Base-by-base conservation (phyloP, 2,329 filamentous ascomycete species). In the Hypoxylon sp. region DNA sequence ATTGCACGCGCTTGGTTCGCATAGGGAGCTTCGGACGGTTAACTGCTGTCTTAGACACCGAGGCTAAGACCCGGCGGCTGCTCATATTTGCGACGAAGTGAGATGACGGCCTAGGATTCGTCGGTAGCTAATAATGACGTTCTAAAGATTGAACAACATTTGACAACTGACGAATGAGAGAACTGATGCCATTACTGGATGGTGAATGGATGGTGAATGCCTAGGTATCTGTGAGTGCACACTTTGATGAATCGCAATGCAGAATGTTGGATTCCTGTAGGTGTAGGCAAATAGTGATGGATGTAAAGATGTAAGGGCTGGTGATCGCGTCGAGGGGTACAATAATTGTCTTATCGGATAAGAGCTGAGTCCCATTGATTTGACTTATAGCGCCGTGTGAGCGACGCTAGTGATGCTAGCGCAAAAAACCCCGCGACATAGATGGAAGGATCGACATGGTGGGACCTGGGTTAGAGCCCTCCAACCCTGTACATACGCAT, bases 291-390 rank as follows among this genome's bases (percentile, higher is more conserved):
- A 20, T 10, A 24, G 10, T 6, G 22, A 28, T 26, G 26, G 24
- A 24, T 30, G 32, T 17, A 41, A 50, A 32, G 30, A 32, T 8
- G 30, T 32, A 32, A 39, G 7, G 7, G 24, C 24, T 26, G 24
- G 37, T 19, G 4, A n/a, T n/a, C 17, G n/a, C n/a, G 39, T 30
- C 51, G 58, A 62, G 59, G 59, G 59, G 54, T 46, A 62, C 20
- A 52, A 28, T 53, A n/a, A 20, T n/a, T 32, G 28, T 52, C 26
- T 30, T n/a, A 46, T 54, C 48, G 17, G 59, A 62, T 62, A 54
- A 62, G 44, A 58, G 48, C 47, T 62, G 13, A 32, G 6, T 43
- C 32, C 62, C 54, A 48, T 50, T 48, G 47, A 20, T 43, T 64
- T 64, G 52, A 64, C 56, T 64, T 56, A 64, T 48, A 53, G 39